Base-by-base conservation (phyloP, 2,329 filamentous ascomycete species). In the Elsinoe batatas region DNA sequence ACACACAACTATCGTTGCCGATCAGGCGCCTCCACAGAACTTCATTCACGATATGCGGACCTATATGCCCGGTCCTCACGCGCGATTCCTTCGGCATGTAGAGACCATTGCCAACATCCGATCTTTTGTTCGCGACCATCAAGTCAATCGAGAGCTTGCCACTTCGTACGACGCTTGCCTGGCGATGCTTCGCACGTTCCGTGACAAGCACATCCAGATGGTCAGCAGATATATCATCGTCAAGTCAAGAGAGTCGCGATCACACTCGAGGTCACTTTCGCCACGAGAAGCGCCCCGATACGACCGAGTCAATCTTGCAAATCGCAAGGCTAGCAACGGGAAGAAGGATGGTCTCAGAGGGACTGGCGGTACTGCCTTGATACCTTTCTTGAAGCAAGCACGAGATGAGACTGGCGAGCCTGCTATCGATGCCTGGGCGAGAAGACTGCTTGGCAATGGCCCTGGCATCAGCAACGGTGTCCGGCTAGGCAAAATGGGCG, bases 21-120 rank as follows among this genome's bases (percentile, higher is more conserved):
- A 56, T 8, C 56, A 57, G 51, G 56, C 50, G 13, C 60, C 82
- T 4, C 77, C 79, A 38, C 83, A 95, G 72, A 94, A 93, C 65
- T 98, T 98, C 73, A 91, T 98, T 66, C 83, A 87, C 66, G 93
- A 98, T 61, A 98, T 98, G 93, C 86, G 91, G 57, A 81, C 81
- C 44, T 98, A 98, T 72, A 98, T 98, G 93, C 93, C 93, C 0
- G 91, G 90, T 0, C 82, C 87, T 0, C 93, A 98, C 67, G 86
- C 90, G 3, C 84, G 87, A 38, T 98, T 98, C 72, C 78, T 98
- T 3, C 80, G 87, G 60, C 86, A 94, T 60, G 84, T 96, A 11
- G 78, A 81, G 50, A 75, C 75, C 13, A 83, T 96, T 3, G 84
- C 91, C 62, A 97, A 97, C 66, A 89, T 98, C 62, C 87, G 89